These are phyloP conservation scores for Barbatosphaeria neglecta DNA, from an alignment of 495 filamentous ascomycete genomes.

Conservation along the genomic window DNA sequence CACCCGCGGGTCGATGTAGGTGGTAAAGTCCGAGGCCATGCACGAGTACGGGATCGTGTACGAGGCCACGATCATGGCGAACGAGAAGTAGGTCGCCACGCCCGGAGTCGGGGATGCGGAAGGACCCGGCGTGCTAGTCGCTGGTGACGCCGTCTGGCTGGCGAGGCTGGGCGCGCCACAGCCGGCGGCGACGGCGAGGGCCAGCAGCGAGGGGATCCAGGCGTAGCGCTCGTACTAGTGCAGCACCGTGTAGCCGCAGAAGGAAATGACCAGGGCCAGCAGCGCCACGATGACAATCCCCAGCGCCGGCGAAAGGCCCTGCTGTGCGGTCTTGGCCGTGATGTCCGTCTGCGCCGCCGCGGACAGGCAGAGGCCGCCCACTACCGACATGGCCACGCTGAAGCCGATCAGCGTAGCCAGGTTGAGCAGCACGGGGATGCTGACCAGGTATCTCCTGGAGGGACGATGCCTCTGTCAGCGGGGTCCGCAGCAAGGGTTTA, in stretches of 20 bases:
- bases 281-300: slow-evolving; percentile 44
- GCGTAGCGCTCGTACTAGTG: slow-evolving; percentile 51
- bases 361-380: slow-evolving; percentile 38
- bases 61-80: slow-evolving; percentile 30
- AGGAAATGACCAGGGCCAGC: slow-evolving; percentile 43
- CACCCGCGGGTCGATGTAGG: slow-evolving; percentile 34
- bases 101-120: slow-evolving; percentile 13
- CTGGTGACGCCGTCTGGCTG: slow-evolving; percentile 18
- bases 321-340: slow-evolving; percentile 13
- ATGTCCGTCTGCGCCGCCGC: slow-evolving; percentile 37
- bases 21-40: slow-evolving; percentile 35
- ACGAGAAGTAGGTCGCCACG: slow-evolving; percentile 19
- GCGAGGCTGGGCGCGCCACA: slow-evolving; percentile 14
- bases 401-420: slow-evolving; percentile 37
- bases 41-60: slow-evolving; percentile 37
- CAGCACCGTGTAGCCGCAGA: slow-evolving; percentile 46
- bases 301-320: slow-evolving; percentile 15
- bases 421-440: slow-evolving; percentile 37
- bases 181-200: slow-evolving; percentile 36
- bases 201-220: slow-evolving; percentile 44
- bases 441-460: slow-evolving; percentile 26
- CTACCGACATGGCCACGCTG: slow-evolving; percentile 33
- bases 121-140: too few species aligned
- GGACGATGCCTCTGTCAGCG: too few species aligned
- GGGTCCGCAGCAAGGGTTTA: background rate